Evolutionary conservation across 495 filamentous ascomycete species (phyloP).

Genomic region (Cercophora scortea): DNA sequence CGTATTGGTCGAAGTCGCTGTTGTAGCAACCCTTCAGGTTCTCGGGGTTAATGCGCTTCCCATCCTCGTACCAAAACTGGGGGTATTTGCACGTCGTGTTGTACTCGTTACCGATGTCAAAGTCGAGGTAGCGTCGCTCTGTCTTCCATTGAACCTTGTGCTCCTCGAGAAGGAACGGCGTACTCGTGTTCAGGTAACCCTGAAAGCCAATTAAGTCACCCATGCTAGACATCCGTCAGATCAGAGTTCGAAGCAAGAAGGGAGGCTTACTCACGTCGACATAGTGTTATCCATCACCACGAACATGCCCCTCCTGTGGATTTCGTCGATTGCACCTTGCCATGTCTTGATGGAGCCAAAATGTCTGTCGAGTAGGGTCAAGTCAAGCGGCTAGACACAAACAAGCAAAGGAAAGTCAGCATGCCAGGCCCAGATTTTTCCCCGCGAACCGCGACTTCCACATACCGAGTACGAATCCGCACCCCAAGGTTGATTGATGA

Average conservation of each 20-base stretch:
- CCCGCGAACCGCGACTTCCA: not conserved
- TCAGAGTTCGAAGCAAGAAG: not conserved
- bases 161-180: conserved; percentile 50
- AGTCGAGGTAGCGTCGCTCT: conserved; percentile 54
- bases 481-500: conserved; percentile 68
- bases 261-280: conserved; percentile 37
- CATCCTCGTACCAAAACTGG: conserved; percentile 59
- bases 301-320: conserved; percentile 62
- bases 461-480: conserved; percentile 52
- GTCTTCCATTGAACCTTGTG: conserved; percentile 54
- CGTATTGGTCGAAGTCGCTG: conserved; percentile 67
- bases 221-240: conserved; percentile 33
- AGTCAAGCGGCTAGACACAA: conserved; percentile 48
- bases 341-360: conserved; percentile 57
- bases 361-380: conserved; percentile 64
- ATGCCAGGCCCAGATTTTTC: not conserved
- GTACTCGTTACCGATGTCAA: conserved; percentile 50
- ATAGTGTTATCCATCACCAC: conserved; percentile 67
- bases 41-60: conserved; percentile 40
- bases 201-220: conserved; percentile 63
- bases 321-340: conserved; percentile 56
- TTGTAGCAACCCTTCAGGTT: conserved; percentile 55
- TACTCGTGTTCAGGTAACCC: conserved; percentile 56
- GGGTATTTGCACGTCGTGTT: conserved; percentile 56
- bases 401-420: not conserved